These are phyloP conservation scores for Leishmania lainsoni DNA, from an alignment of 208 protist genomes.

Conservation along the genomic window DNA sequence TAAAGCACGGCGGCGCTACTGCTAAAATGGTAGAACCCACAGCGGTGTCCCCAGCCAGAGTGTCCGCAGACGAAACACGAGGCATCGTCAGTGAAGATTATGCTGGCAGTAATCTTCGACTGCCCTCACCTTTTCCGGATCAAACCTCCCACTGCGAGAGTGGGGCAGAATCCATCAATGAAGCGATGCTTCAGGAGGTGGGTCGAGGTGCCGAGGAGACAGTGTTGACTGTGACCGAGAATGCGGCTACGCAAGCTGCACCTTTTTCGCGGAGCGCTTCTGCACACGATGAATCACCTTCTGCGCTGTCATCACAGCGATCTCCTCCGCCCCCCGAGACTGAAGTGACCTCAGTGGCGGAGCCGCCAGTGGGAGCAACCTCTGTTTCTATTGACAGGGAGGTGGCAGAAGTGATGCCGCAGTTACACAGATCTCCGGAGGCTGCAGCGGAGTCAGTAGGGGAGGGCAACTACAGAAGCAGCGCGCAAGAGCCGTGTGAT, in stretches of 20 bases:
- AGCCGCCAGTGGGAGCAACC: not conserved
- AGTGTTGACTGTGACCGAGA: not conserved
- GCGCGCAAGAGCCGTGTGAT: not conserved
- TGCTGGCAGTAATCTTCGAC: not conserved
- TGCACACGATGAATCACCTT: not conserved
- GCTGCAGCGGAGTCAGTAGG: not conserved
- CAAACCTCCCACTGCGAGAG: not conserved
- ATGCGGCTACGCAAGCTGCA: not conserved
- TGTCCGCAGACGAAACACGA: not conserved
- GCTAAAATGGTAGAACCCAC: not conserved
- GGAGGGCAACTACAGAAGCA: not conserved
- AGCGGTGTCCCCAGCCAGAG: too few relatives aligned
- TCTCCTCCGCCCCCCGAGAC: not conserved
- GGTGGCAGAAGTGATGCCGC: not conserved
- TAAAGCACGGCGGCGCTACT: slow-evolving; percentile 4
- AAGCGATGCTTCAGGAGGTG: not conserved
- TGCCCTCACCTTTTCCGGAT: not conserved
- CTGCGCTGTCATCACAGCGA: not conserved
- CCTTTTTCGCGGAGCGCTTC: not conserved
- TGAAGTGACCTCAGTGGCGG: not conserved
- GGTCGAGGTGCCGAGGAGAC: not conserved
- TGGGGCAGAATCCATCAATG: not conserved
- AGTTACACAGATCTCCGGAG: not conserved
- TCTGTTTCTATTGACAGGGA: not conserved
- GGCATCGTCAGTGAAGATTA: not conserved